A percentile compares a stretch with the other conserved stretches of the same genome.
These are phyloP conservation scores for Drechslerella dactyloides DNA, from an alignment of 2,329 filamentous ascomycete species.

Conservation along the genomic window DNA sequence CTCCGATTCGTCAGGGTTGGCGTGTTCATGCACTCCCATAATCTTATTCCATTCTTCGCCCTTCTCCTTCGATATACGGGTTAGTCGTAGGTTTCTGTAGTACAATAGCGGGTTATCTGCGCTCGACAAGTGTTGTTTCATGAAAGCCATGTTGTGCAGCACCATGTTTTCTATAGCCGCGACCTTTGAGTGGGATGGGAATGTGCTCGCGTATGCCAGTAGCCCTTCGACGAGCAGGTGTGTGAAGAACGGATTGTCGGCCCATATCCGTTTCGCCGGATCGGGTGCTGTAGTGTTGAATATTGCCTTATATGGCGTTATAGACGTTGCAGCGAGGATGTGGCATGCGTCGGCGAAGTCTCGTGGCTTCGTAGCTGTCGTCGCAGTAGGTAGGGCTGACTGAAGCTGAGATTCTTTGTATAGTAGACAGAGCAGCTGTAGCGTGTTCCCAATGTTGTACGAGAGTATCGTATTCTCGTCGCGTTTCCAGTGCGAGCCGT, in stretches of 20 bases:
- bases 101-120: slow-evolving; percentile 25
- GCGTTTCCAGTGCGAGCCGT: slow-evolving; percentile 35
- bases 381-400: neutral
- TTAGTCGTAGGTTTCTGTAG: slow-evolving; percentile 36
- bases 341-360: slow-evolving; percentile 34
- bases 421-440: slow-evolving; percentile 39
- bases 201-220: slow-evolving; percentile 28
- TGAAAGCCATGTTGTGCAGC: slow-evolving; percentile 35
- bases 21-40: slow-evolving; percentile 34
- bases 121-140: slow-evolving; percentile 26
- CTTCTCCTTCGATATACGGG: slow-evolving; percentile 32
- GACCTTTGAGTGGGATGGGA: slow-evolving; percentile 38
- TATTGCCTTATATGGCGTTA: slow-evolving; percentile 45
- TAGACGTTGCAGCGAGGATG: slow-evolving; percentile 22
- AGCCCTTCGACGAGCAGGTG: slow-evolving; percentile 43
- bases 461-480: slow-evolving; percentile 42
- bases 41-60: slow-evolving; percentile 36
- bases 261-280: slow-evolving; percentile 35
- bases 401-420: slow-evolving; percentile 29
- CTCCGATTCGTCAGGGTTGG: slow-evolving; percentile 29
- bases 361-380: neutral
- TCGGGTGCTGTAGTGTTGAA: slow-evolving; percentile 44
- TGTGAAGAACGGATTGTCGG: slow-evolving; percentile 42
- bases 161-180: slow-evolving; percentile 40
- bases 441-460: slow-evolving; percentile 42